Base-by-base conservation (phyloP, 305 asterid species). In the Stenogyne calaminthoides region DNA sequence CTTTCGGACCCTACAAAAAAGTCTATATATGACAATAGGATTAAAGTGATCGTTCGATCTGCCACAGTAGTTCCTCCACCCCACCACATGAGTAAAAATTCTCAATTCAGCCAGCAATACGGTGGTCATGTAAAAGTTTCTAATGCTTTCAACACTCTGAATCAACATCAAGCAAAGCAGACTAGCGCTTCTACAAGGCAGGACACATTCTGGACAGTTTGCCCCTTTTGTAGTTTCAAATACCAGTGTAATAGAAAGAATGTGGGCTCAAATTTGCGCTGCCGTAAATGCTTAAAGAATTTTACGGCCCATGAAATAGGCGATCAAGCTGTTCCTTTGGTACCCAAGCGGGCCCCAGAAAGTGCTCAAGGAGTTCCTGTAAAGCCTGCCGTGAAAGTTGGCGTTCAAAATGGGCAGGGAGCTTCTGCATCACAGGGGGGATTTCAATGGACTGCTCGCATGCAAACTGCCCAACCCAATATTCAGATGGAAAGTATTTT, bases 281-380 rank as follows among this genome's bases (percentile, higher is more conserved):
- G 93, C 77, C 82, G 72, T 66, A 81, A 67, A 37, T 94, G 99
- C 77, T 7, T 2, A 9, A 89, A 80, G 76, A 51, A 51, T 36
- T 92, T 87, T 73, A 74, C 64, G 62, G 90, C 84, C 18, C 80
- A 77, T 83, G 97, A 90, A 34, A 69, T 82, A 67, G 72, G 85
- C 55, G 77, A 72, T 72, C 86, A 80, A 52, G 85, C 55, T 47
- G 56, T 49, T 49, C 54, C 54, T 16, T 4, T 5, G 18, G 54
- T 16, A 46, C 5, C 54, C 54, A 46, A 46, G 15, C 54, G 81
- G 73, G 74, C 66, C 40, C 84, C 77, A 37, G 76, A 80, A 22
- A 46, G 61, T 39, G 73, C 77, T 61, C 83, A 71, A 18, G 32
- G 29, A 10, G 80, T 74, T 47, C 84, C 85, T 4, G 19, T 74